These are phyloP conservation scores for Mercurialis annua DNA, from an alignment of 345 rosid genomes.

Conservation along the genomic window DNA sequence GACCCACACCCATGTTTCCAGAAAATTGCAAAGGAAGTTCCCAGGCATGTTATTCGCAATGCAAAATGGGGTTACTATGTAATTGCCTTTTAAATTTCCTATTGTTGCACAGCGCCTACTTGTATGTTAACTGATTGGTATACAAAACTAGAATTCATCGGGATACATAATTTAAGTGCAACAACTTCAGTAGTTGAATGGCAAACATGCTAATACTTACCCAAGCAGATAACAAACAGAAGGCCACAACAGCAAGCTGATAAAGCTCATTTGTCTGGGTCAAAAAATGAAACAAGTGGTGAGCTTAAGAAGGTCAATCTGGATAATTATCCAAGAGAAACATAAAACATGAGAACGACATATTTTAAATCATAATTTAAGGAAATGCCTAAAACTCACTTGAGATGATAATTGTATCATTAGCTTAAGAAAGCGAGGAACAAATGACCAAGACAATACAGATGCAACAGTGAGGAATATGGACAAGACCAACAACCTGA, in stretches of 20 bases:
- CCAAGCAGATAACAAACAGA: constrained; percentile 99
- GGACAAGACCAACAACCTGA: constrained; percentile 78
- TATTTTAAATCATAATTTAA: neutral
- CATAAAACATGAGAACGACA: neutral
- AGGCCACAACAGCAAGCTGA: constrained; percentile 98
- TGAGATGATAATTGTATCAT: constrained; percentile 97
- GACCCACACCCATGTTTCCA: neutral
- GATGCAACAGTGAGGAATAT: constrained; percentile 72
- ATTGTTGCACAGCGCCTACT: neutral
- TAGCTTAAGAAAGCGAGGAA: constrained; percentile 91
- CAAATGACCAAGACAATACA: constrained; percentile 86
- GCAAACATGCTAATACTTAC: constrained; percentile 43
- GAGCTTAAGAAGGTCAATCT: constrained; percentile 6
- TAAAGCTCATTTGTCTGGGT: constrained; percentile 95
- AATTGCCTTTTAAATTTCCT: neutral
- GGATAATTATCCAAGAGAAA: constrained; percentile 15
- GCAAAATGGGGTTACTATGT: neutral
- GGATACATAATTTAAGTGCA: neutral
- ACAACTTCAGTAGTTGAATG: neutral
- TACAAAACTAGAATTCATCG: constrained; percentile 3
- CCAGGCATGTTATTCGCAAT: neutral
- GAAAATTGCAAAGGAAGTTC: neutral
- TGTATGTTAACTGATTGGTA: neutral
- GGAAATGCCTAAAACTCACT: constrained; percentile 42
- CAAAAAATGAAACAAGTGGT: constrained; percentile 16